Evolutionary conservation across 169 alveolate genomes (phyloP), one percentile per base, ranked within the genome.

Genomic region (Plasmodium chabaudi): DNA sequence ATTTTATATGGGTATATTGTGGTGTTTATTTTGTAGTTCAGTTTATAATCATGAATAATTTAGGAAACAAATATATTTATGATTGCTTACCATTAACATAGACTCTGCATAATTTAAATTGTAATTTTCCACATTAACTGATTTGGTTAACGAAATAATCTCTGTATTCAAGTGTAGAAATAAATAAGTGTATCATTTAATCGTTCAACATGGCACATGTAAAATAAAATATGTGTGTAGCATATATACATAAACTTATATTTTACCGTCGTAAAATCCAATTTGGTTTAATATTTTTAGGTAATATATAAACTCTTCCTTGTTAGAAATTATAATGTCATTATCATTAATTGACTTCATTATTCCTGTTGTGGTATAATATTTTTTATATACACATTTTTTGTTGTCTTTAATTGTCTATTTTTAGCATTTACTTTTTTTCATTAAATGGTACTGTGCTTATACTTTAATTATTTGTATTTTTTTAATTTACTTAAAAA

Each of bases 251-350:
- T 34, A 34, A 34, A 5, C 42, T 3, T 34, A 3, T 34, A 3
- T 72, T 47, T 86, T 57, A 86, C 91, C 91, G 47, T 86, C 91
- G 39, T 69, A 86, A 46, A 47, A 86, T 70, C 91, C 91, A 21
- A 86, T 44, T 12, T 86, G 67, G 55, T 86, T 70, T 86, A 86
- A 69, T 61, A 86, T 70, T 70, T 68, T 55, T 70, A 86, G 44
- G 74, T 47, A 86, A 55, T 86, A 70, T 68, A 86, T 86, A 73
- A 86, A 71, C 44, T 86, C 91, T 12, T 60, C 67, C 51, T 86
- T 86, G 65, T 70, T 86, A 34, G 69, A 44, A 17, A 86, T 6
- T 70, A 27, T 25, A 65, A 65, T 59, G 4, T 65, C 84, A 5
- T 56, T 65, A 34, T 82, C 63, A 51, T n/a, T 60, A 67, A 44